A percentile compares a stretch with the other conserved stretches of the same genome.
phyloP scores from a whole-genome alignment of 495 filamentous ascomycete species.

The Tuber magnatum region DNA sequence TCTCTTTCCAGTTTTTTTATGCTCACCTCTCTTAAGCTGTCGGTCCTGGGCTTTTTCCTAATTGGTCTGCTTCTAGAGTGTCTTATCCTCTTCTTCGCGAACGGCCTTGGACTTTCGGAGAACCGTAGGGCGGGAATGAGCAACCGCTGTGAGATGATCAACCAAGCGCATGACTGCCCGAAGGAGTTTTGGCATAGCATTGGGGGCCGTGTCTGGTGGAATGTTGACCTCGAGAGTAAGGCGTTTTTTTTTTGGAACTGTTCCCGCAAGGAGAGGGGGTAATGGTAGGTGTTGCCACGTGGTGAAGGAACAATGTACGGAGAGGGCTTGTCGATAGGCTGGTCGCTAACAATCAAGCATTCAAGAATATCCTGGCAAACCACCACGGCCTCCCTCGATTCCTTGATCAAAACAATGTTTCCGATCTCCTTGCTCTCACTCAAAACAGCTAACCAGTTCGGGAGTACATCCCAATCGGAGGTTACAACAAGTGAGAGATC shows the following conservation, averaged over 20 bases:
- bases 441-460: conserved; percentile 91
- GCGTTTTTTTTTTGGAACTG: conserved; percentile 76
- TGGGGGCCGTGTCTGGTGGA: conserved; percentile 59
- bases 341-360: conserved; percentile 81
- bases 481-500: conserved; percentile 87
- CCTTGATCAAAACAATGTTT: conserved; percentile 73
- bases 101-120: conserved; percentile 69
- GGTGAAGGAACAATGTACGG: conserved; percentile 53
- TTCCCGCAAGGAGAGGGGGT: conserved; percentile 69
- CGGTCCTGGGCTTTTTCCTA: conserved; percentile 94
- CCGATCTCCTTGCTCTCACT: conserved; percentile 92
- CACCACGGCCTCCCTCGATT: conserved; percentile 72
- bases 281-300: conserved; percentile 33
- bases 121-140: conserved; percentile 84
- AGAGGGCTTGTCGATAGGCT: conserved; percentile 79
- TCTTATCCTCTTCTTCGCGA: conserved; percentile 74
- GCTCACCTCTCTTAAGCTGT: conserved; percentile 65
- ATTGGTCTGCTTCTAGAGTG: conserved; percentile 72
- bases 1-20: conserved; percentile 93
- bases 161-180: conserved; percentile 73
- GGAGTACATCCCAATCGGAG: conserved; percentile 82
- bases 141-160: conserved; percentile 66
- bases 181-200: conserved; percentile 66
- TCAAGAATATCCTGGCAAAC: conserved; percentile 67
- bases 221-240: conserved; percentile 68